Evolutionary conservation across 352 stramenopile species (phyloP).

Genomic region (Phytophthora uliginosa): DNA sequence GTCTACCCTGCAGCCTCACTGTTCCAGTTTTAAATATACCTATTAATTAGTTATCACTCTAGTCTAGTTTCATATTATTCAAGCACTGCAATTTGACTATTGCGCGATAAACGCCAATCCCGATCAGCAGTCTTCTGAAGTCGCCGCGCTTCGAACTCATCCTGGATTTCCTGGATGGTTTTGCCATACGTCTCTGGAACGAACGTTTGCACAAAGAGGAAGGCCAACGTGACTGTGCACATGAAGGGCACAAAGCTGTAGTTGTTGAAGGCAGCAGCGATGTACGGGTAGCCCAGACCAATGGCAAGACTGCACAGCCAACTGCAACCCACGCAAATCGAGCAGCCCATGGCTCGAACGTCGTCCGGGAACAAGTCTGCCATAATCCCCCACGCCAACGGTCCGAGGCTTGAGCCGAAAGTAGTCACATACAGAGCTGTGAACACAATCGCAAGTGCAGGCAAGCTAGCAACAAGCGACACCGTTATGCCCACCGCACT

Average conservation of each 20-base stretch:
- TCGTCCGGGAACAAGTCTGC: constrained; percentile 69
- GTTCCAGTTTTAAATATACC: background rate
- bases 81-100: constrained; percentile 36
- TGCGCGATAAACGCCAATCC: constrained; percentile 27
- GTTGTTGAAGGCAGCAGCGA: constrained; percentile 50
- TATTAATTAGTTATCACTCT: constrained; percentile 11
- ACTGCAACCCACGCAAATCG: constrained; percentile 58
- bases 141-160: constrained; percentile 39
- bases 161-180: constrained; percentile 73
- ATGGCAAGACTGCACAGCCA: constrained; percentile 63
- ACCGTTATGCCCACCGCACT: constrained; percentile 60
- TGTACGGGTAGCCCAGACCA: constrained; percentile 66
- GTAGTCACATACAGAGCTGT: constrained; percentile 58
- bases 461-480: constrained; percentile 36
- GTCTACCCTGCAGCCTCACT: too few species aligned
- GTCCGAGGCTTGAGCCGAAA: constrained; percentile 60
- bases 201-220: constrained; percentile 48
- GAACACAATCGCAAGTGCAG: constrained; percentile 60
- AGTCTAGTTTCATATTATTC: constrained; percentile 27
- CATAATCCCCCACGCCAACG: constrained; percentile 62
- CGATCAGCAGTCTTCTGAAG: constrained; percentile 12
- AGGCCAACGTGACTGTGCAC: constrained; percentile 48
- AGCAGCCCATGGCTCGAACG: constrained; percentile 58
- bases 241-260: constrained; percentile 71
- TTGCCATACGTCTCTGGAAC: constrained; percentile 77